Base-by-base conservation (phyloP, 257 asterid genomes). In the Agastache rugosa region DNA sequence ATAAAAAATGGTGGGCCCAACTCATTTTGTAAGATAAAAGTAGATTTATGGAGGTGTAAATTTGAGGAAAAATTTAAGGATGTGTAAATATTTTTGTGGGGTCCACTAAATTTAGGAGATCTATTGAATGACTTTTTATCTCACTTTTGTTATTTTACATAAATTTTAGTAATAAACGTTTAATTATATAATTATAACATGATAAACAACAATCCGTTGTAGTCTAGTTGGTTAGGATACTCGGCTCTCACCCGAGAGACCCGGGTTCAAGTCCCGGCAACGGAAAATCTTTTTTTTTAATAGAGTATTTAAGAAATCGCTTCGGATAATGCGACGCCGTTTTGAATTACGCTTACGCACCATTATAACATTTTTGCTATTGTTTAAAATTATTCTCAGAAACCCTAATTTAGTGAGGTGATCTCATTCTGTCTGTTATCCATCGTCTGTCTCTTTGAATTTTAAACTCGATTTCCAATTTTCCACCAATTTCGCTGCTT, bases 251-350 rank as follows among this genome's bases (percentile, higher is more conserved):
- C 96, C 93, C 88, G 89, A 83, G 87, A 88, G 96, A 85, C 96
- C 96, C 93, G 96, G 93, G 97, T 93, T 91, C 96, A 51, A 88
- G 88, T 89, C 93, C 96, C 93, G 93, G 93, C 92, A 91, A 88
- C 93, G 92, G 91, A 93, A 89, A n/a, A n/a, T n/a, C n/a, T 0
- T 2, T 11, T 34, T 23, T 14, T 14, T 1, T n/a, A n/a, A n/a
- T n/a, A n/a, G n/a, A n/a, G n/a, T n/a, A n/a, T n/a, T n/a, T n/a
- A n/a, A n/a, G n/a, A n/a, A 44, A 44, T 14, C 5, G 11, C 10
- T 37, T 37, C 10, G 10, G 3, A 39, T 0, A 9, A 5, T 48
- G 20, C 55, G 55, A n/a, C 22, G 55, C 1, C 55, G 55, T 48
- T 48, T 7, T 15, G 37, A 31, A 31, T 31, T 31, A 3, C 4